Evolutionary conservation across 2,329 filamentous ascomycete species (phyloP), one percentile per base, ranked within the genome.

Genomic region (Cercospora beticola): DNA sequence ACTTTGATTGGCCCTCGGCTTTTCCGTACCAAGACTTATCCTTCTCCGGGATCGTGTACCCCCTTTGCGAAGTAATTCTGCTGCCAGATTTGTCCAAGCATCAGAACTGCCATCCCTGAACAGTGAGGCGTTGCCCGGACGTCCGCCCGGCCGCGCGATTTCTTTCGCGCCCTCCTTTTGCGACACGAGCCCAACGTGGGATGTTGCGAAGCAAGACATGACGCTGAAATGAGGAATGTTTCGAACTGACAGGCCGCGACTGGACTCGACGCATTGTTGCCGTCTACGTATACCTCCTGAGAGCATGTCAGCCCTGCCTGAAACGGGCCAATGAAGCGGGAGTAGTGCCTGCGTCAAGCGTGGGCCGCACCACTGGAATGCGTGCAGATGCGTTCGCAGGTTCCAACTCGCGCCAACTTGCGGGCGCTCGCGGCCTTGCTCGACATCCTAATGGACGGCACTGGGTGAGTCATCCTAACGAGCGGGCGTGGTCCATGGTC

Each of bases 121-220:
- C 28, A 59, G 56, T 59, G 56, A 59, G 56, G 56, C 56, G 56
- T 36, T 36, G 30, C 56, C 56, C 28, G 56, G 56, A 18, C 26
- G 31, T 59, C 56, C 56, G 56, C 16, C 26, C 56, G 56, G 10
- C 56, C 56, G 56, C 56, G 56, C 56, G 56, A 59, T 59, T 33
- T 59, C 56, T 31, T 36, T 59, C 28, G 56, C 56, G 52, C 52
- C 33, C 63, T 65, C 63, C 63, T 60, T 65, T 65, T 60, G 36
- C 63, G 54, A 60, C 63, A 58, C 63, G 63, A 65, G 63, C 63
- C 63, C 63, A 60, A 65, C 36, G 63, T 65, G 63, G 63, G 63
- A 65, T 59, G 56, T 36, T 56, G 54, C 49, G 36, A 33, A n/a
- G 54, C 49, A 40, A 28, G 18, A 52, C 63, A 65, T 59, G 52